Evolutionary conservation across 1,284 basidiomycete species (phyloP), one percentile per base, ranked within the genome.

Genomic region (Ceratobasidium sp.): DNA sequence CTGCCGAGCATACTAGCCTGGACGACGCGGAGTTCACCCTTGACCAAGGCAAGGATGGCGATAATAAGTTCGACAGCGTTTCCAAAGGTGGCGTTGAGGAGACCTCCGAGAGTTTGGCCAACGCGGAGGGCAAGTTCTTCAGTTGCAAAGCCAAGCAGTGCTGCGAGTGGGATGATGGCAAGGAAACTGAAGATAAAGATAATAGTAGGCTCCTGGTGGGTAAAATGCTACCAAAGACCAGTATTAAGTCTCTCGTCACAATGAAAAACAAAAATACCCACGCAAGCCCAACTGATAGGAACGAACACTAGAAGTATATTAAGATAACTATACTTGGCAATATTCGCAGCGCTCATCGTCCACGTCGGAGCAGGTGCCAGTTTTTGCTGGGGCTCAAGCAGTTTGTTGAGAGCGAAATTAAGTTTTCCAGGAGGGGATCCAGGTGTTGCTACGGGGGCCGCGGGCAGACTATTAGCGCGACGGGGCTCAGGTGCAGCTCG

Each of bases 141-240:
- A 0, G 94, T 96, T 0, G 91, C 92, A 76, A 93, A 93, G 0
- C 90, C 91, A 3, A 96, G 84, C 3, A 96, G 79, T 83, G 93
- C 78, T 10, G 93, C 93, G 4, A 91, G 80, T 10, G 89, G 89
- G 74, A 91, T 84, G 56, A 91, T 89, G 17, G 68, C 71, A 25
- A 69, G 34, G 55, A 72, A 72, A 6, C 50, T 55, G n/a, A 69
- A 70, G 10, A 72, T 49, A 62, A 72, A 72, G 15, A 69, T 58
- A 2, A 72, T 50, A 1, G 70, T 72, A 42, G 69, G 68, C 2
- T 45, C 38, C 43, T 62, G 54, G 34, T 57, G 29, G 25, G 56
- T 62, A 35, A 65, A 72, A 43, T 69, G 68, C 70, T 72, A 49
- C 15, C 10, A 53, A 49, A 27, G 54, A 12, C n/a, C 7, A 47